Percentiles rank a stretch among this genome's conserved stretches.
These are phyloP conservation scores for Penicillium desertorum DNA, from an alignment of 495 filamentous ascomycete species.

Conservation along the genomic window DNA sequence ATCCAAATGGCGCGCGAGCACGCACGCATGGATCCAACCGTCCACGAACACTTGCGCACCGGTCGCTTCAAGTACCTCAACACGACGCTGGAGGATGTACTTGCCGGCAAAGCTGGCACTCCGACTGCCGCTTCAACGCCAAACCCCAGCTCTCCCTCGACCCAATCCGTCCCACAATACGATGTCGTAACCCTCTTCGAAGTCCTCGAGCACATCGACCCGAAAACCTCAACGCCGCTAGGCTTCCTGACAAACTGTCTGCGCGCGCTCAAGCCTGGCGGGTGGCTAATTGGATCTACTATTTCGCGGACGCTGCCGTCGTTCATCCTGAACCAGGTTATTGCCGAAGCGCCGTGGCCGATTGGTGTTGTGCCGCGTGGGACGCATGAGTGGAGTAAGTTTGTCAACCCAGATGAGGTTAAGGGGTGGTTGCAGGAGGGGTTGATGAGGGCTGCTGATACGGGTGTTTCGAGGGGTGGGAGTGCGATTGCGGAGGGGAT, in stretches of 20 bases:
- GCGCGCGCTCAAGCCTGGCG: constrained; percentile 79
- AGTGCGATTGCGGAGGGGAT: constrained; percentile 48
- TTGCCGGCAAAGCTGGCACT: constrained; percentile 15
- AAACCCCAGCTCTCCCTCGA: background rate
- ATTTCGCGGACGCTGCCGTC: constrained; percentile 85
- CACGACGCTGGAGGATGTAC: constrained; percentile 66
- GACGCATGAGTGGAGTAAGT: constrained; percentile 95
- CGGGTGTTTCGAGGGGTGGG: constrained; percentile 47
- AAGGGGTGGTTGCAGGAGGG: constrained; percentile 55
- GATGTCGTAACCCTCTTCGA: constrained; percentile 89
- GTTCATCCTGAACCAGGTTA: constrained; percentile 86
- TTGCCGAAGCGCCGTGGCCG: constrained; percentile 79
- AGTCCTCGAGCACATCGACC: constrained; percentile 84
- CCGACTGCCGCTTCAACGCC: background rate
- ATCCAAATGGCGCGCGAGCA: constrained; percentile 76
- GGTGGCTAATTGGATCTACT: constrained; percentile 88
- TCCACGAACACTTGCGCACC: constrained; percentile 43
- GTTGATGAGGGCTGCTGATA: constrained; percentile 43
- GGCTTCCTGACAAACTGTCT: constrained; percentile 68
- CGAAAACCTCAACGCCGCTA: constrained; percentile 52
- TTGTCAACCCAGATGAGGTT: constrained; percentile 85
- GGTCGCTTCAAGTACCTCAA: constrained; percentile 69
- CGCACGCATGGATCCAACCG: constrained; percentile 62
- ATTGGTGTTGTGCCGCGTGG: constrained; percentile 84
- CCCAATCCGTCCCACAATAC: constrained; percentile 34